These are phyloP conservation scores for Colletotrichum sp. DNA, from an alignment of 2,329 filamentous ascomycete species.

Conservation along the genomic window DNA sequence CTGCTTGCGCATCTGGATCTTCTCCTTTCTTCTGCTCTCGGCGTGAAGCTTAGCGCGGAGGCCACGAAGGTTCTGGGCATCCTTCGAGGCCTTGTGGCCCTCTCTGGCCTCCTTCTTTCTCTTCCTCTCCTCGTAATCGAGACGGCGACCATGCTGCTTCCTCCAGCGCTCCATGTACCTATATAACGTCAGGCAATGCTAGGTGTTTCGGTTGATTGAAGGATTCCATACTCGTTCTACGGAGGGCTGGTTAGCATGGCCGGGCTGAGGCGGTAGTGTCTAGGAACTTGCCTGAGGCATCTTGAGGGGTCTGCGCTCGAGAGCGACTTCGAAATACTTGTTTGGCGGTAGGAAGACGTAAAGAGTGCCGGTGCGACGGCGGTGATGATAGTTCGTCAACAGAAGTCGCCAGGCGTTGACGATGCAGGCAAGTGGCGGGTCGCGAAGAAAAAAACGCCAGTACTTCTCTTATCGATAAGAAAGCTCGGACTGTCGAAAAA, in stretches of 20 bases:
- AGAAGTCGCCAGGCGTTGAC: not conserved
- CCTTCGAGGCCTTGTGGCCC: slow-evolving; percentile 84
- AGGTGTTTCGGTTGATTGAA: not conserved
- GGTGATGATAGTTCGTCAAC: not conserved
- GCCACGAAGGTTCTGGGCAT: slow-evolving; percentile 92
- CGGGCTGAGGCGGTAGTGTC: not conserved
- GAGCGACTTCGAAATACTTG: not conserved
- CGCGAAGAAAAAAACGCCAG: slow-evolving; percentile 5
- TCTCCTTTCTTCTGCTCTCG: slow-evolving; percentile 93
- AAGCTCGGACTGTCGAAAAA: not conserved
- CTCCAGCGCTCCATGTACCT: slow-evolving; percentile 57
- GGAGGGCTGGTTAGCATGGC: not conserved
- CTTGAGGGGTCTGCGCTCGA: slow-evolving; percentile 2
- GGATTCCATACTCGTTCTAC: slow-evolving; percentile 52
- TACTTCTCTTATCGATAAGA: slow-evolving; percentile 9
- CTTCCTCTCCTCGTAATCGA: slow-evolving; percentile 85
- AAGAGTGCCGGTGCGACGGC: not conserved
- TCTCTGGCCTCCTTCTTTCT: slow-evolving; percentile 90
- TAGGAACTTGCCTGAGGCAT: slow-evolving; percentile 11
- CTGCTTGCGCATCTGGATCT: slow-evolving; percentile 96
- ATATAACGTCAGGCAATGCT: not conserved
- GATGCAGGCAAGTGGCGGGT: slow-evolving; percentile 15
- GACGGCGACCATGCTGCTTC: slow-evolving; percentile 55
- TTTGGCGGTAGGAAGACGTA: not conserved
- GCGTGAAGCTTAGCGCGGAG: slow-evolving; percentile 92